phyloP scores from a whole-genome alignment of 108 stramenopile genomes.

The Pseudonitzschia multistriata region DNA sequence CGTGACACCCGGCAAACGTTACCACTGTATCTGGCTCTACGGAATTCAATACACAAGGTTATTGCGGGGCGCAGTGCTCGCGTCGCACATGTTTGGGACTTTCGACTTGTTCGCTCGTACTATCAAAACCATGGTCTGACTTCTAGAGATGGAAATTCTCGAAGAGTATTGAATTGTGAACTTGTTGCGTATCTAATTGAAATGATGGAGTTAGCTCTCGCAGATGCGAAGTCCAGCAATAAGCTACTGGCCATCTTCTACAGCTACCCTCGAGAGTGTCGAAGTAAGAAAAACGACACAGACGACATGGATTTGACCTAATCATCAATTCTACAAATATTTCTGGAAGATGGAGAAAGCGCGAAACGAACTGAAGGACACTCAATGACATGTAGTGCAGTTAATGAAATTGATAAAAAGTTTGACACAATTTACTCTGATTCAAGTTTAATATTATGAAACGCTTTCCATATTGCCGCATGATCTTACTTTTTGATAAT shows the following conservation, averaged over 20 bases:
- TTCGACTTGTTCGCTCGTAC: conserved; percentile 30
- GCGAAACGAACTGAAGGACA: too few species aligned
- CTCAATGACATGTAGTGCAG: too few species aligned
- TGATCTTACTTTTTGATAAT: too few species aligned
- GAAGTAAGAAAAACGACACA: background rate
- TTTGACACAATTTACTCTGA: too few species aligned
- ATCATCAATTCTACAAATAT: too few species aligned
- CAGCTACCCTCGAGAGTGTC: background rate
- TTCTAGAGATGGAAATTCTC: background rate
- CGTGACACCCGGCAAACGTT: conserved; percentile 56
- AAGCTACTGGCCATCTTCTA: background rate
- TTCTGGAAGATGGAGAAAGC: too few species aligned
- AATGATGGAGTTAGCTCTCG: conserved; percentile 14
- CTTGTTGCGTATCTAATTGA: conserved; percentile 30
- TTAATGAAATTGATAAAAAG: too few species aligned
- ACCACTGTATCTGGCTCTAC: conserved; percentile 50
- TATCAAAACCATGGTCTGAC: conserved; percentile 6
- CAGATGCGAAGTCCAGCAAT: background rate
- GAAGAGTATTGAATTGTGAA: conserved; percentile 27
- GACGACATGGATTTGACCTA: conserved; percentile 13
- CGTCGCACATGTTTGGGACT: conserved; percentile 27
- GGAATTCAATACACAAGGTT: conserved; percentile 31
- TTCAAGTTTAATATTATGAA: too few species aligned
- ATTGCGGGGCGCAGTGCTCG: conserved; percentile 3
- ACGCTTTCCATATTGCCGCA: too few species aligned